Conservation (phyloP, 2,329 filamentous ascomycete genomes). For the Penicillium sp. region DNA sequence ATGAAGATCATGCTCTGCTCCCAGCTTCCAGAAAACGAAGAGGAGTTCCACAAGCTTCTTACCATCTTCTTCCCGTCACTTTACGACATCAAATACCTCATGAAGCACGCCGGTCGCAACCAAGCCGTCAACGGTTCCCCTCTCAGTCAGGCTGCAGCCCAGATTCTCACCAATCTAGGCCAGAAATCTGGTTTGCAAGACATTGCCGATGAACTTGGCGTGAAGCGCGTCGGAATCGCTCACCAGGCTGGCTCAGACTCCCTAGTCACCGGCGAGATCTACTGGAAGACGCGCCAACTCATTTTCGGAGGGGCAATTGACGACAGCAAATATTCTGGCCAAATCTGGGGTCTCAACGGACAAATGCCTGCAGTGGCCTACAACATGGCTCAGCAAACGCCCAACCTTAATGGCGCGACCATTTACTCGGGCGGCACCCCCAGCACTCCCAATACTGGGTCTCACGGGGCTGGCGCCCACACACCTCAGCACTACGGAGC, state of each 20-base stretch:
- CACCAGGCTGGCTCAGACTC: slow-evolving; percentile 95
- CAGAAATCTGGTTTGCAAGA: slow-evolving; percentile 90
- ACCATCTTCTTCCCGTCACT: slow-evolving; percentile 90
- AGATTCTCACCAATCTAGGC: slow-evolving; percentile 80
- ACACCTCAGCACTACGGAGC: slow-evolving; percentile 50
- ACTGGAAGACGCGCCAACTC: slow-evolving; percentile 86
- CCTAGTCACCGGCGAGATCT: slow-evolving; percentile 87
- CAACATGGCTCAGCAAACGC: slow-evolving; percentile 48
- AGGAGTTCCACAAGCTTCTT: slow-evolving; percentile 83
- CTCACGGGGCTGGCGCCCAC: slow-evolving; percentile 48
- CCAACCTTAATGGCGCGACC: slow-evolving; percentile 54
- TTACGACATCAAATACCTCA: slow-evolving; percentile 95
- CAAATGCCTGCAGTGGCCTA: slow-evolving; percentile 57
- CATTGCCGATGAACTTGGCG: slow-evolving; percentile 87
- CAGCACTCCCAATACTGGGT: slow-evolving; percentile 64
- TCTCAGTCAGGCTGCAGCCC: slow-evolving; percentile 61
- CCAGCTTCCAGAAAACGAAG: slow-evolving; percentile 81
- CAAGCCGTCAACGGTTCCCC: slow-evolving; percentile 63
- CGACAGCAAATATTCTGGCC: slow-evolving; percentile 74
- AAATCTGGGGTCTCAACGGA: slow-evolving; percentile 88
- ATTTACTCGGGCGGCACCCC: slow-evolving; percentile 55
- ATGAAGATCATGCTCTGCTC: slow-evolving; percentile 87
- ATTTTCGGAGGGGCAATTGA: slow-evolving; percentile 82
- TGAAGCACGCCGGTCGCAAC: slow-evolving; percentile 79
- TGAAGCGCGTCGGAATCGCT: slow-evolving; percentile 80